These are phyloP conservation scores for Proliferodiscus dingleyae DNA, from an alignment of 2,329 filamentous ascomycete genomes.

Conservation along the genomic window DNA sequence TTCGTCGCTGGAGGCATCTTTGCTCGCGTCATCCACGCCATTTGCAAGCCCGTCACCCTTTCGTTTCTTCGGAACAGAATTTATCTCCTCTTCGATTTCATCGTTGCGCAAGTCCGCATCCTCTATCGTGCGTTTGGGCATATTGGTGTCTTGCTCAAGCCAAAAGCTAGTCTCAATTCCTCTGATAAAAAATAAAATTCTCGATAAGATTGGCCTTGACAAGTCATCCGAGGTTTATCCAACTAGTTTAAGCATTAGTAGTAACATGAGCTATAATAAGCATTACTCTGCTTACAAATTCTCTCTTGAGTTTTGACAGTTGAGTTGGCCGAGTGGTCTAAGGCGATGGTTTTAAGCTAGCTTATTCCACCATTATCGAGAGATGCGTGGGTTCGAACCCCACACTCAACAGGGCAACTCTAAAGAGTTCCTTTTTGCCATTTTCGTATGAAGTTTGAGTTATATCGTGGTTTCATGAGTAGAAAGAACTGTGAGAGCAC, in stretches of 20 bases:
- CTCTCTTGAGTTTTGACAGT: neutral
- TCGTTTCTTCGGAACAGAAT: conserved; percentile 25
- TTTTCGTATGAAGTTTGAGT: conserved; percentile 7
- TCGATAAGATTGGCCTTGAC: too few relatives aligned
- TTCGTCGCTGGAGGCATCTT: conserved; percentile 16
- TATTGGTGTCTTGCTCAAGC: conserved; percentile 16
- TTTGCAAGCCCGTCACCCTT: conserved; percentile 25
- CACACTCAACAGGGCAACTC: conserved; percentile 19
- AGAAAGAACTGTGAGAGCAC: too few relatives aligned
- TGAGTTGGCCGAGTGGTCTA: conserved; percentile 21
- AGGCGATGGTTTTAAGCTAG: conserved; percentile 29
- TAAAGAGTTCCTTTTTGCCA: conserved; percentile 9
- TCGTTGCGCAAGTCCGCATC: conserved; percentile 23
- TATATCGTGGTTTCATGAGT: neutral
- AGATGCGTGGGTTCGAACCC: conserved; percentile 32
- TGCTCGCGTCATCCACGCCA: conserved; percentile 20
- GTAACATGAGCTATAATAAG: neutral
- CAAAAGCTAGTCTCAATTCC: too few relatives aligned
- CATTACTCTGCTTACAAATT: neutral
- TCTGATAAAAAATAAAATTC: too few relatives aligned
- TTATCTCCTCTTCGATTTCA: conserved; percentile 7
- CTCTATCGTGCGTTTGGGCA: conserved; percentile 31
- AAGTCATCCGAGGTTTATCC: too few relatives aligned
- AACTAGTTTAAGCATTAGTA: too few relatives aligned
- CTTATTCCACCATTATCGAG: conserved; percentile 28